Conservation (phyloP, 106 monocot genomes). For the Agapanthus africanus region DNA sequence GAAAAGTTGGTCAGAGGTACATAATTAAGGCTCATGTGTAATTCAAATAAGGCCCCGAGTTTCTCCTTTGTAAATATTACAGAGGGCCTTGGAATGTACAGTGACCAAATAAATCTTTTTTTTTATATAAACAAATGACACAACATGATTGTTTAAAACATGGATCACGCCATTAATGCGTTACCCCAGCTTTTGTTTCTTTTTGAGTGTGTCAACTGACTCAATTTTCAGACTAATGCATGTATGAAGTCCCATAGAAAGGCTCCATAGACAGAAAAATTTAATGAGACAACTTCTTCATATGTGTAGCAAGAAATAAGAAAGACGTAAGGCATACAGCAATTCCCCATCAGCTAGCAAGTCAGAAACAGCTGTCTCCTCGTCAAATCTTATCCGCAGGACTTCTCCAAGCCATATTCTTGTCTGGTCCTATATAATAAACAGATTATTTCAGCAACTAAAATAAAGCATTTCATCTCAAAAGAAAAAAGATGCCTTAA, state of each 20-base stretch:
- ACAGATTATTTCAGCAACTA: neutral
- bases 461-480: neutral
- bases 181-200: neutral
- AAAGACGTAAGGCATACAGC: conserved; percentile 33
- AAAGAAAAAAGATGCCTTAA: no score
- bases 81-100: no score
- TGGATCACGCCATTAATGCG: neutral
- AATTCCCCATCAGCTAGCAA: conserved; percentile 72
- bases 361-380: conserved; percentile 42
- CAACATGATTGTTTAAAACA: neutral
- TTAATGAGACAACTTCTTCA: neutral
- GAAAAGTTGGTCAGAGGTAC: no score
- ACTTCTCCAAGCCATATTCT: conserved; percentile 81
- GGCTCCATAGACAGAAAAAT: neutral
- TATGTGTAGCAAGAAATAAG: conserved; percentile 1
- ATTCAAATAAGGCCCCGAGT: no score
- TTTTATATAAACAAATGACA: no score
- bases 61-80: no score
- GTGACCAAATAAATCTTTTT: no score
- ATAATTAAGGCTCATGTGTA: no score
- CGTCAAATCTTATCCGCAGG: conserved; percentile 50
- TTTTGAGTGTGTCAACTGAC: neutral
- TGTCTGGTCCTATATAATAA: conserved; percentile 38
- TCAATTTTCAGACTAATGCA: no score
- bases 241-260: neutral